Evolutionary conservation across 208 protist genomes (phyloP), one percentile per base, ranked within the genome.

Genomic region (Crithidia bombi): DNA sequence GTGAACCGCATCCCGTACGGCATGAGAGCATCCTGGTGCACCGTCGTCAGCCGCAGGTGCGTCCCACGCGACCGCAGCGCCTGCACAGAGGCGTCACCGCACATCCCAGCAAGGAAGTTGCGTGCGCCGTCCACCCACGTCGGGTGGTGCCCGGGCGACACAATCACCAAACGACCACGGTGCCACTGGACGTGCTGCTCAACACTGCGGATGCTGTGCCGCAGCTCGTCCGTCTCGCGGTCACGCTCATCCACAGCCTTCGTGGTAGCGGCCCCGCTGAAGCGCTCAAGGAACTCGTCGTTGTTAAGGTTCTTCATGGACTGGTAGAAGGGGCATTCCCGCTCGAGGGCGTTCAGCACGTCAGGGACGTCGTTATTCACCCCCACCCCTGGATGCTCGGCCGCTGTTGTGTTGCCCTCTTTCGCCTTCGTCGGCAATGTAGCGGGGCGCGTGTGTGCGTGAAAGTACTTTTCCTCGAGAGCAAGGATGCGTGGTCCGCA

Each of bases 121-220:
- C 74, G 78, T 50, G 80, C 76, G 30, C 78, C 44, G 75, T 98
- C 83, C 43, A 98, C 56, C 95, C 96, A 98, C 58, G 56, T 64
- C 30, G 95, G 92, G 43, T 96, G 73, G 81, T 98, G 98, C 33
- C 96, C 95, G 50, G 98, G 98, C 15, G 97, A 98, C n/a, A 99
- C 94, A 58, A 99, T 76, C n/a, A 99, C 68, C 55, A 98, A 73
- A 50, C 94, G 78, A 19, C 86, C 86, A n/a, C 63, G 57, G 44
- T 99, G 84, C 97, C 97, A 99, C 33, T 78, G 92, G 26, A 97
- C 90, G 81, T 92, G 88, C 66, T 83, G 75, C 81, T 98, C 96
- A 36, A 98, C 57, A 25, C 93, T 98, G 19, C 98, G 85, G 26
- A 99, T 61, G 36, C 94, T 98, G 75, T 97, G 98, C 23, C 80